phyloP scores from a whole-genome alignment of 1,284 basidiomycete genomes.

The Heterobasidion occidentale region DNA sequence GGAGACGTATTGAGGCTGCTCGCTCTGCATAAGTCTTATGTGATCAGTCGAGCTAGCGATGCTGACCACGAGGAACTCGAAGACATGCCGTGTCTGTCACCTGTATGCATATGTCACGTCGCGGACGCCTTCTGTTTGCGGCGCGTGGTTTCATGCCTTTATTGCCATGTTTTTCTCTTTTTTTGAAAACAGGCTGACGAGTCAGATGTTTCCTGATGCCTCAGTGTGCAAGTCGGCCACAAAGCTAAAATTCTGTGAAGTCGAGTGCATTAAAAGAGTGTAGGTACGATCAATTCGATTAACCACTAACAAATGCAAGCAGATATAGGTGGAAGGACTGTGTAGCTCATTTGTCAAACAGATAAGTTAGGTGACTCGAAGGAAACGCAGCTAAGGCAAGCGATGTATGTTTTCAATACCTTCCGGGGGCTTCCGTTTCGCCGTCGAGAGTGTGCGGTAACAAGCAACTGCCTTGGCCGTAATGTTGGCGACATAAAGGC shows the following conservation, averaged over 20 bases:
- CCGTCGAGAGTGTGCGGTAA: background rate
- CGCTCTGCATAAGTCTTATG: constrained; percentile 26
- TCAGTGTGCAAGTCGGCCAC: no score
- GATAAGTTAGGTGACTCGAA: background rate
- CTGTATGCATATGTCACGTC: constrained; percentile 26
- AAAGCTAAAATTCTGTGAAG: no score
- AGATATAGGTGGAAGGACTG: no score
- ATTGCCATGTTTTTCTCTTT: background rate
- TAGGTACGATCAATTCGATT: no score
- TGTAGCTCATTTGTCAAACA: no score
- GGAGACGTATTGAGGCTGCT: constrained; percentile 76
- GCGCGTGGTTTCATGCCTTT: background rate
- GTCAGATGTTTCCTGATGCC: no score
- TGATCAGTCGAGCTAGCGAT: background rate
- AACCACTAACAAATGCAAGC: no score
- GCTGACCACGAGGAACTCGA: background rate
- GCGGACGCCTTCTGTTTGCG: constrained; percentile 15
- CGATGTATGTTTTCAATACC: no score
- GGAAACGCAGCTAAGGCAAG: background rate
- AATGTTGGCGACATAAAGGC: background rate
- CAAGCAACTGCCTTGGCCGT: background rate
- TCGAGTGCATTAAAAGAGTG: no score
- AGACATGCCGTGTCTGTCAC: constrained; percentile 9
- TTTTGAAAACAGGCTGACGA: background rate
- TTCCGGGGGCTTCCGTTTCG: no score